Base-by-base conservation (phyloP, 371 early-diverging fungal genomes). In the Circinella umbellata region DNA sequence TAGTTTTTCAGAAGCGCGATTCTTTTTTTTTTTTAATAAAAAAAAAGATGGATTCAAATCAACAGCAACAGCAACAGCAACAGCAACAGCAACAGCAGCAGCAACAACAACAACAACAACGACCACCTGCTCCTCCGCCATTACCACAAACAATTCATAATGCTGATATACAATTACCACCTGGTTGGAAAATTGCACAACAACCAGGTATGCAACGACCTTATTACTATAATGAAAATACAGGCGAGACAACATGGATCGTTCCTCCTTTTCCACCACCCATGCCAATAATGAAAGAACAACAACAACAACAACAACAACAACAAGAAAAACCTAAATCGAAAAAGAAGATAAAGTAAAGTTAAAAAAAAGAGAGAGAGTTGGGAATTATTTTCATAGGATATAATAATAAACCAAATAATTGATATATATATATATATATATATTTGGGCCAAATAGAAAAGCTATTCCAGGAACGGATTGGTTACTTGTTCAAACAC, bases 401-500 rank as follows among this genome's bases (percentile, higher is more conserved):
- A 57, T 39, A 39, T 39, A 39, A 6, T 42, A 9, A 11, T 7
- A 27, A 15, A 51, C 1, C 15, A 51, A 15, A n/a, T 8, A 49
- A 49, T 27, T 27, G 27, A 27, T 27, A 27, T 27, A n/a, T 15
- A 13, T 15, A 51, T 51, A 8, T 51, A 8, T n/a, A 1, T n/a
- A 49, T 49, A 49, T 49, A 49, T 51, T 51, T 8, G 4, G 18
- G n/a, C 4, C 6, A 8, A 6, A 53, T 13, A 57, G 91, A 65
- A 87, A 83, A 36, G 85, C 82, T 61, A 88, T 95, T 49, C 88
- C 92, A 51, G 85, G 87, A n/a, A 87, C 92, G 1, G 73, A 78
- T 6, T 95, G 95, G 95, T 83, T 87, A 59, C 86, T 95, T 67
- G 89, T 93, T 0, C 80, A 83, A 63, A 94, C 94, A n/a, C 83